Evolutionary conservation across 192 early-diverging fungal species (phyloP).

Genomic region (Coemansia sp.): DNA sequence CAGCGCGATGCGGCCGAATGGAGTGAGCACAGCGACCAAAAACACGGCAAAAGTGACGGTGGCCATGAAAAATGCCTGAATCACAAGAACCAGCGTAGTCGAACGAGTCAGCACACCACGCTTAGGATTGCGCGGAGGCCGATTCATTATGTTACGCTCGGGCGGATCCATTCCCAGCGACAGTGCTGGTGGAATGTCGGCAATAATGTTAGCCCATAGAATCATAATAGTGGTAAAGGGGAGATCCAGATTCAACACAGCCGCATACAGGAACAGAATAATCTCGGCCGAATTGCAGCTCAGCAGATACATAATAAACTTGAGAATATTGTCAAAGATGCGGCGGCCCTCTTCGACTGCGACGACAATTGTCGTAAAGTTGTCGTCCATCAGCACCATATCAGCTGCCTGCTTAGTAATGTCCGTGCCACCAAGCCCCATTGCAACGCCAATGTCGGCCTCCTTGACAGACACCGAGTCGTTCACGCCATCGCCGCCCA

Average conservation of each 20-base stretch:
- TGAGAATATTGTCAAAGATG: conserved; percentile 97
- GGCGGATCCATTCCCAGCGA: conserved; percentile 88
- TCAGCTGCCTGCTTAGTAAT: conserved; percentile 99
- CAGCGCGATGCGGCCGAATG: conserved; percentile 40
- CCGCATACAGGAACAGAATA: conserved; percentile 77
- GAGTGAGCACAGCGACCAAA: conserved; percentile 55
- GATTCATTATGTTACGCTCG: conserved; percentile 82
- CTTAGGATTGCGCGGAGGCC: conserved; percentile 74
- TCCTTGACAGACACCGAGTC: conserved; percentile 96
- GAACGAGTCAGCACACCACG: conserved; percentile 69
- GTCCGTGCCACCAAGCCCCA: conserved; percentile 95
- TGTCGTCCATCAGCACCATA: conserved; percentile 91
- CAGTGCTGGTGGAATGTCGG: conserved; percentile 94
- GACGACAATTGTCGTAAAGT: conserved; percentile 93
- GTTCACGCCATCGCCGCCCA: conserved; percentile 97
- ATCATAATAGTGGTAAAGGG: conserved; percentile 94
- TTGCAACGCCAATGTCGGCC: conserved; percentile 94
- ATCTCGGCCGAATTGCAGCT: conserved; percentile 96
- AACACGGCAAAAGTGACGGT: conserved; percentile 64
- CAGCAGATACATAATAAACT: conserved; percentile 94
- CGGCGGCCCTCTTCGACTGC: conserved; percentile 91
- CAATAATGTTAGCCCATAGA: conserved; percentile 96
- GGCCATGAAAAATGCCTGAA: conserved; percentile 74
- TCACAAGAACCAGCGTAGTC: conserved; percentile 64
- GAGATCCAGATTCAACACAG: conserved; percentile 71